These are phyloP conservation scores for Planoprotostelium fungivorum DNA, from an alignment of 78 protist genomes.

Conservation along the genomic window DNA sequence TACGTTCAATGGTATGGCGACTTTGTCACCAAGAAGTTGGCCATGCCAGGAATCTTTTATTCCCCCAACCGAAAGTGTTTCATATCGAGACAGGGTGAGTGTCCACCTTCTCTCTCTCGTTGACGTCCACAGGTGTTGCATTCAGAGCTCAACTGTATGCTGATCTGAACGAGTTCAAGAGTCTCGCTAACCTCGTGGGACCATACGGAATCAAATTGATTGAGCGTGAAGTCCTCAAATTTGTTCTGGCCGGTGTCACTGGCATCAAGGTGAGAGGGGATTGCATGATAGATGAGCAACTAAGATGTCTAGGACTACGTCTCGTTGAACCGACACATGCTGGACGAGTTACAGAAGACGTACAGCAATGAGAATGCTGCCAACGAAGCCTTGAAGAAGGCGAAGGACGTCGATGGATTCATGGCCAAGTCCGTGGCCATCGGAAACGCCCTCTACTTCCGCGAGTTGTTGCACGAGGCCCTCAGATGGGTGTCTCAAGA, in stretches of 20 bases:
- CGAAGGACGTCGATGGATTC: constrained; percentile 31
- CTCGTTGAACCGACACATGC: neutral
- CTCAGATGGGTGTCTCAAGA: constrained; percentile 14
- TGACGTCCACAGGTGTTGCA: constrained; percentile 17
- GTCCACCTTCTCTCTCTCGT: neutral
- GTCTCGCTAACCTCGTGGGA: constrained; percentile 43
- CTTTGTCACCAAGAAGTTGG: constrained; percentile 24
- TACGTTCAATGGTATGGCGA: constrained; percentile 23
- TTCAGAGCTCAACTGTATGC: constrained; percentile 49
- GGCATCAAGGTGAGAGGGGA: constrained; percentile 19
- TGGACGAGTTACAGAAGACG: neutral
- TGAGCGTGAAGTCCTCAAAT: constrained; percentile 38
- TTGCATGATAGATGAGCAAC: neutral
- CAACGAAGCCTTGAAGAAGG: neutral
- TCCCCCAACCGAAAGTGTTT: constrained; percentile 35
- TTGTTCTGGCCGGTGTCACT: neutral
- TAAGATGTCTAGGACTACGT: neutral
- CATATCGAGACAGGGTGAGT: constrained; percentile 5
- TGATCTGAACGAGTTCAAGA: constrained; percentile 38
- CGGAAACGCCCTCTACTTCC: constrained; percentile 56
- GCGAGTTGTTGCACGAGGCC: constrained; percentile 50
- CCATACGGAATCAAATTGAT: constrained; percentile 62
- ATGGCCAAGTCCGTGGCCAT: constrained; percentile 27
- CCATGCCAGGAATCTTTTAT: constrained; percentile 32
- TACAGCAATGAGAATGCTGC: neutral